phyloP scores from a whole-genome alignment of 163 green algal genomes.

The Scenedesmus sp. region DNA sequence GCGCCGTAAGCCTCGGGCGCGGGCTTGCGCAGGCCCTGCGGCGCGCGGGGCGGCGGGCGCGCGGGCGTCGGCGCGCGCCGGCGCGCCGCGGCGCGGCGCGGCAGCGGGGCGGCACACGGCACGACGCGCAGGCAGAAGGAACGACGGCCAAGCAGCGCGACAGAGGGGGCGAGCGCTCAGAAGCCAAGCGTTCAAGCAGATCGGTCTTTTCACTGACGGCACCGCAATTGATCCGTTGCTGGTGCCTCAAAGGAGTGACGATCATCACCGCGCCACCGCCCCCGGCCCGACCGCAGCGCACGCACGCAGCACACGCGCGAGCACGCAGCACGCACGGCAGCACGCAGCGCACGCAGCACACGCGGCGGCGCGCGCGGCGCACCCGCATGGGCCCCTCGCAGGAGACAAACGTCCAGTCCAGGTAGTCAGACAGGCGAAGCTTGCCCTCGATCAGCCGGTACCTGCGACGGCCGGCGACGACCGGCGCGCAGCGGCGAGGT shows the following conservation, averaged over 20 bases:
- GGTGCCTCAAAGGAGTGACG: conserved; percentile 50
- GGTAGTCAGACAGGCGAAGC: conserved; percentile 71
- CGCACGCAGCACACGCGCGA: not conserved
- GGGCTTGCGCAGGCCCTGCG: conserved; percentile 75
- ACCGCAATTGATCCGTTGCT: conserved; percentile 45
- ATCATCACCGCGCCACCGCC: conserved; percentile 32
- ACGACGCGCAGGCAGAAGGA: no score
- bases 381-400: conserved; percentile 82
- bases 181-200: conserved; percentile 62
- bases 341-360: not conserved
- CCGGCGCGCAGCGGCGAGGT: conserved; percentile 22
- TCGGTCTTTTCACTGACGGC: conserved; percentile 51
- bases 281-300: not conserved
- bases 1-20: conserved; percentile 56
- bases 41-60: not conserved
- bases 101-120: not conserved
- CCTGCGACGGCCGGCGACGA: conserved; percentile 63
- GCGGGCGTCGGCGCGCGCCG: not conserved
- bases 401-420: conserved; percentile 89
- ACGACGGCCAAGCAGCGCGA: no score
- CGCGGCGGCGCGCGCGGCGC: not conserved
- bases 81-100: not conserved
- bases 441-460: conserved; percentile 81
- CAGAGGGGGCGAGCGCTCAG: conserved; percentile 49
- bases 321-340: not conserved